Percentiles rank a stretch among this genome's conserved stretches.
phyloP scores from a whole-genome alignment of 140 eudicot genomes.

The Oenanthe javanica region DNA sequence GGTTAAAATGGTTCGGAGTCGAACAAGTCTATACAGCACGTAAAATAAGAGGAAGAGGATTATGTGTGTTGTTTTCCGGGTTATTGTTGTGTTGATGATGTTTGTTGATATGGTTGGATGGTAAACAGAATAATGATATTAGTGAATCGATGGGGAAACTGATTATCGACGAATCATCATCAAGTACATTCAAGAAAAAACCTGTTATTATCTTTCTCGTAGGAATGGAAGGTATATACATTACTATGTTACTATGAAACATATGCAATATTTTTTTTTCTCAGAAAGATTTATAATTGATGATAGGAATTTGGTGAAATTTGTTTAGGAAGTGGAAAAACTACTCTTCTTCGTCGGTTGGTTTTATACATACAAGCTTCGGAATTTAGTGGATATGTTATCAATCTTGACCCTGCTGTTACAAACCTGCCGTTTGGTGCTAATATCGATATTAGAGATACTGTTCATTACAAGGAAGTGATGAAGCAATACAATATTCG shows the following conservation, averaged over 20 bases:
- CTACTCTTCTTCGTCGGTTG: slow-evolving; percentile 75
- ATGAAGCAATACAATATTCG: slow-evolving; percentile 96
- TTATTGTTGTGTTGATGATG: background rate
- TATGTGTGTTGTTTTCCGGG: background rate
- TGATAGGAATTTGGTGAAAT: background rate
- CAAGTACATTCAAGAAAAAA: slow-evolving; percentile 57
- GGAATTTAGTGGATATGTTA: slow-evolving; percentile 59
- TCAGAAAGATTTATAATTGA: background rate
- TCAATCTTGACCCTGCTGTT: slow-evolving; percentile 97
- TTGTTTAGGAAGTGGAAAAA: slow-evolving; percentile 80
- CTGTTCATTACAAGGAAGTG: slow-evolving; percentile 89
- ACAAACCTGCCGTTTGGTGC: slow-evolving; percentile 91
- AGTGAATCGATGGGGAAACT: slow-evolving; percentile 63
- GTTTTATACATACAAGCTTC: slow-evolving; percentile 69
- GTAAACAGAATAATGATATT: slow-evolving; percentile 42
- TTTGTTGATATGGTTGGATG: background rate
- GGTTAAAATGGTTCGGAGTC: background rate
- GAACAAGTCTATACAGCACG: no score
- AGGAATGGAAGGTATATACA: slow-evolving; percentile 87
- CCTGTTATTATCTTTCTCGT: slow-evolving; percentile 84
- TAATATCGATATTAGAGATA: slow-evolving; percentile 93
- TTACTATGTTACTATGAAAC: no score
- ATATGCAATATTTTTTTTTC: background rate
- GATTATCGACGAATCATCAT: slow-evolving; percentile 42
- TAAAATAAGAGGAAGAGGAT: no score